Conservation (phyloP, 2,329 filamentous ascomycete species). For the Botrytis fragariae region DNA sequence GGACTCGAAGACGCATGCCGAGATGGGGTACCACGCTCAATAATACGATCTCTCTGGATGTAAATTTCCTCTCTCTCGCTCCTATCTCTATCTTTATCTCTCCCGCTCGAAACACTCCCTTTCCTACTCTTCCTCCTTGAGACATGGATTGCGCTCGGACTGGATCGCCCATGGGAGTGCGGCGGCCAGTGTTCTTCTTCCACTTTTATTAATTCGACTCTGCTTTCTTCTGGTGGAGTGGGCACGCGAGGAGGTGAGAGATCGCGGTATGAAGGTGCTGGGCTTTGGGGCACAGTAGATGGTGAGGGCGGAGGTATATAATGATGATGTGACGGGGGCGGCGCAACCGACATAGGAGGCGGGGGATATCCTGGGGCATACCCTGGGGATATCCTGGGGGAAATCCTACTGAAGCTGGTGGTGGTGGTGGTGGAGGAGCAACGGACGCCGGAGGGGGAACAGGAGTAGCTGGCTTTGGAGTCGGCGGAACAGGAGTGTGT, state of each 20-base stretch:
- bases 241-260: slow-evolving; percentile 3
- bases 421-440: background rate
- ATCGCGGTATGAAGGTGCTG: background rate
- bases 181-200: slow-evolving; percentile 16
- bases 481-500: background rate
- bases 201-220: slow-evolving; percentile 16
- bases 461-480: background rate
- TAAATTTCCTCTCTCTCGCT: slow-evolving; percentile 1
- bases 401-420: background rate
- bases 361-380: background rate
- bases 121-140: slow-evolving; percentile 3
- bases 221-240: slow-evolving; percentile 3
- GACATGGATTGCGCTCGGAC: background rate
- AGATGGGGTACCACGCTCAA: slow-evolving; percentile 8
- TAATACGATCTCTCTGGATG: slow-evolving; percentile 11
- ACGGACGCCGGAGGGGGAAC: background rate
- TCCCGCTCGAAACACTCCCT: background rate
- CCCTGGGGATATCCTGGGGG: background rate
- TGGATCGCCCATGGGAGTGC: background rate
- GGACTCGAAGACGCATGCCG: background rate
- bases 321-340: background rate
- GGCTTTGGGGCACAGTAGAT: background rate
- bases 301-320: background rate
- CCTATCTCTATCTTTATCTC: background rate
- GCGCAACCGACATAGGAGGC: background rate